Conservation (phyloP, 2,329 filamentous ascomycete species). For the Pseudogymnoascus sp. region DNA sequence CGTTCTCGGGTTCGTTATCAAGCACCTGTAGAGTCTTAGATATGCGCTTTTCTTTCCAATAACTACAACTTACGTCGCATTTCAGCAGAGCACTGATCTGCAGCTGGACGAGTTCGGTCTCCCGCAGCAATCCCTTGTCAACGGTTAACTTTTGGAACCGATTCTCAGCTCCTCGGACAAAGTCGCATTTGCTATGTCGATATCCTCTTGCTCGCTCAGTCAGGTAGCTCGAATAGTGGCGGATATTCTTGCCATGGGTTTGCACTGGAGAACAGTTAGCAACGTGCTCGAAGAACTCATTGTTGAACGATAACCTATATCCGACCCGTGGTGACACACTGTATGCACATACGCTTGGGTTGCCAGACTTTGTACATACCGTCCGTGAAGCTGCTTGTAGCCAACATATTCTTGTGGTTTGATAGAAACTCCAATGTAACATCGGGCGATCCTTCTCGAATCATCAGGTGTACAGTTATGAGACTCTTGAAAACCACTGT, state of each 20-base stretch:
- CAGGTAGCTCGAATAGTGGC: conserved; percentile 83
- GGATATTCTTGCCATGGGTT: conserved; percentile 89
- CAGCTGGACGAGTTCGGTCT: conserved; percentile 83
- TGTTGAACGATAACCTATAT: neutral
- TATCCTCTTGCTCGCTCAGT: conserved; percentile 74
- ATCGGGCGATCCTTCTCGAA: conserved; percentile 85
- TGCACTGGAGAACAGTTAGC: conserved; percentile 53
- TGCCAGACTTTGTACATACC: conserved; percentile 40
- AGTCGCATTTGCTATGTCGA: conserved; percentile 78
- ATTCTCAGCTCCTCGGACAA: conserved; percentile 74
- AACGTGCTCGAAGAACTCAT: neutral
- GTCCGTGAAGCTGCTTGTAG: conserved; percentile 86
- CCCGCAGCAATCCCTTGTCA: conserved; percentile 83
- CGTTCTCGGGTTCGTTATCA: conserved; percentile 83
- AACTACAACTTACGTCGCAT: conserved; percentile 65
- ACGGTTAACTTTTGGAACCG: conserved; percentile 78
- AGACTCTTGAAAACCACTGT: conserved; percentile 98
- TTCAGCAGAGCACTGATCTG: conserved; percentile 79
- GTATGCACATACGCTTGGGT: neutral
- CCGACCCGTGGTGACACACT: conserved; percentile 19
- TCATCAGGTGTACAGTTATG: conserved; percentile 95
- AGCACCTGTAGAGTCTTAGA: conserved; percentile 53
- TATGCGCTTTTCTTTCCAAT: neutral
- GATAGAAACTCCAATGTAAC: conserved; percentile 79
- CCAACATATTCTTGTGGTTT: conserved; percentile 72